Conservation (phyloP, 1,139 yeast genomes). For the Protomyces macrosporus region DNA sequence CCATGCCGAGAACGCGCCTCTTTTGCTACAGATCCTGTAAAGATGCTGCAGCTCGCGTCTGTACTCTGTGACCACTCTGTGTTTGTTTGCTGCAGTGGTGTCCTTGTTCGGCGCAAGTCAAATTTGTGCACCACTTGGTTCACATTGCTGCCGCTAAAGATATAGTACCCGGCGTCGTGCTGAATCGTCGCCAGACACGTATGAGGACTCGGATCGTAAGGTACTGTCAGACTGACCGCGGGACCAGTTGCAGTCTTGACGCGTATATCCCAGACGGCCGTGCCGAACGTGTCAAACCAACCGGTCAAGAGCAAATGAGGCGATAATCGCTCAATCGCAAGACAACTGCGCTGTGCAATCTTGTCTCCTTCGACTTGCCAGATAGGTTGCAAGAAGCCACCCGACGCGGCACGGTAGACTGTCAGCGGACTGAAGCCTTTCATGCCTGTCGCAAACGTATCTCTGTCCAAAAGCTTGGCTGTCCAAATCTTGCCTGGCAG, state of each 20-base stretch:
- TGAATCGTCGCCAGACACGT: not conserved
- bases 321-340: not conserved
- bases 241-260: not conserved
- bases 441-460: not conserved
- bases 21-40: not conserved
- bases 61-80: not conserved
- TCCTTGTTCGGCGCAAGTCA: not conserved
- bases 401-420: not conserved
- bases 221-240: not conserved
- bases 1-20: not conserved
- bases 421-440: not conserved
- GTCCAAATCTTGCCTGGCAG: not conserved
- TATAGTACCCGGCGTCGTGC: not conserved
- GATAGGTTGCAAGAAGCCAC: not conserved
- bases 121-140: not conserved
- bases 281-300: not conserved
- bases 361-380: not conserved
- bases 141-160: not conserved
- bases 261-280: not conserved
- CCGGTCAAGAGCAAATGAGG: not conserved
- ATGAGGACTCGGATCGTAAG: not conserved
- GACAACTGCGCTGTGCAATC: not conserved
- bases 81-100: not conserved
- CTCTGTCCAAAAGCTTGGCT: not conserved
- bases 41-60: not conserved